Conservation (phyloP, 768 basidiomycete genomes). For the Lactarius hengduanensis region DNA sequence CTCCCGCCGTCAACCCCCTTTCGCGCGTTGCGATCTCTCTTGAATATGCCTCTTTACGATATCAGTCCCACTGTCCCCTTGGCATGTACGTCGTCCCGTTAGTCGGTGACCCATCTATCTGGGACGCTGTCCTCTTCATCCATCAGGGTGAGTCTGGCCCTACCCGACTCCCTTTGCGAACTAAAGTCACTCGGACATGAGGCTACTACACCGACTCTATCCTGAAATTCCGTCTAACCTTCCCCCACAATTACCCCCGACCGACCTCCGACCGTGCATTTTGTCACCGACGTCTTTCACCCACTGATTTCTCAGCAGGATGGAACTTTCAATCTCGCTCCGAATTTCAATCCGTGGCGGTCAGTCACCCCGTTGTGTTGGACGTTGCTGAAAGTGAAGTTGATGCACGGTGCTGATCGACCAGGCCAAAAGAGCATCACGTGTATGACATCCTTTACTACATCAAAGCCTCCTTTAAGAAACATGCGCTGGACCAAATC, state of each 20-base stretch:
- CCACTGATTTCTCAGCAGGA: slow-evolving; percentile 67
- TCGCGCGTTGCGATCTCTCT: slow-evolving; percentile 62
- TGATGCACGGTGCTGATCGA: neutral
- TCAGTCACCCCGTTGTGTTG: slow-evolving; percentile 32
- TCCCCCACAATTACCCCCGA: slow-evolving; percentile 75
- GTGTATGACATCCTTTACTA: slow-evolving; percentile 76
- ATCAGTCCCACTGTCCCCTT: slow-evolving; percentile 68
- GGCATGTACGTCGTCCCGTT: slow-evolving; percentile 66
- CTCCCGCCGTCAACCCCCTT: slow-evolving; percentile 35
- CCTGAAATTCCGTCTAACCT: slow-evolving; percentile 70
- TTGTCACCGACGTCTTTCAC: slow-evolving; percentile 82
- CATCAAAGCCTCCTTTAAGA: slow-evolving; percentile 80
- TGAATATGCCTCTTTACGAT: slow-evolving; percentile 69
- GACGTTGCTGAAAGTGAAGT: neutral
- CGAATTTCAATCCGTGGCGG: slow-evolving; percentile 79
- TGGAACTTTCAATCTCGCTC: slow-evolving; percentile 62
- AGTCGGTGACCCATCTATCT: slow-evolving; percentile 54
- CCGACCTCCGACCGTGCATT: slow-evolving; percentile 65
- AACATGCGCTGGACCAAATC: slow-evolving; percentile 64
- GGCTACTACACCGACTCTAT: slow-evolving; percentile 80
- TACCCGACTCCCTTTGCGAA: neutral
- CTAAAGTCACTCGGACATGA: slow-evolving; percentile 33
- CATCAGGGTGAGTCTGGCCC: slow-evolving; percentile 53
- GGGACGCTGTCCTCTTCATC: slow-evolving; percentile 82
- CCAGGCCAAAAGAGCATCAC: slow-evolving; percentile 76